Base-by-base conservation (phyloP, 257 asterid species). In the Solanum tarijense region DNA sequence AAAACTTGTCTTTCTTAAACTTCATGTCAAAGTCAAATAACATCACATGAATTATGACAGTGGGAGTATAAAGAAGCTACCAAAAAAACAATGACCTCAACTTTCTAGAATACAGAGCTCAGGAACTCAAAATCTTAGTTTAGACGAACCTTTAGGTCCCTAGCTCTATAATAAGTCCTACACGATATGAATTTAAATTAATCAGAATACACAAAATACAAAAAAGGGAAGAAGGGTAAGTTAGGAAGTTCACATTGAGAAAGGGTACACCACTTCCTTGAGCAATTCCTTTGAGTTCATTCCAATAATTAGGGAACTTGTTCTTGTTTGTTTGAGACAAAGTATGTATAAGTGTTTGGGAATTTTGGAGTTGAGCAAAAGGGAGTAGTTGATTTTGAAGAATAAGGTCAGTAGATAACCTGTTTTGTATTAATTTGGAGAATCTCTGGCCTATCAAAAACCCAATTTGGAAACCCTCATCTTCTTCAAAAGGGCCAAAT, bases 201-300 rank as follows among this genome's bases (percentile, higher is more conserved):
- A 0, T 73, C 18, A 62, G 9, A 20, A 12, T 3, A 18, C 2
- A 72, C 9, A 3, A 4, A 18, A 43, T 43, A 12, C 52, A 20
- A 34, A 32, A 55, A 55, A 55, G 10, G 5, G 5, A 32, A 2
- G 55, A 21, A 52, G 48, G 36, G 86, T 34, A 41, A 83, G 18
- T 32, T 58, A 23, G 25, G 60, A 32, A 21, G 38, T 21, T 35
- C 88, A 93, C 99, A 89, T 95, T 91, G 78, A 94, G 98, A 91
- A 94, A 94, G 20, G 98, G 92, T 14, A 89, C 87, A 7, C 91
- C 93, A 81, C 99, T 95, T 65, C 98, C 99, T 48, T 90, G 87
- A 3, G 99, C 96, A 87, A 93, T 94, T 88, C 97, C 99, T 82
- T 84, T 39, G 90, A 96, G 97, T 87, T 96, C 99, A 27, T 96